Evolutionary conservation across 352 stramenopile species (phyloP).

Genomic region (Aphanomyces cochlioides): DNA sequence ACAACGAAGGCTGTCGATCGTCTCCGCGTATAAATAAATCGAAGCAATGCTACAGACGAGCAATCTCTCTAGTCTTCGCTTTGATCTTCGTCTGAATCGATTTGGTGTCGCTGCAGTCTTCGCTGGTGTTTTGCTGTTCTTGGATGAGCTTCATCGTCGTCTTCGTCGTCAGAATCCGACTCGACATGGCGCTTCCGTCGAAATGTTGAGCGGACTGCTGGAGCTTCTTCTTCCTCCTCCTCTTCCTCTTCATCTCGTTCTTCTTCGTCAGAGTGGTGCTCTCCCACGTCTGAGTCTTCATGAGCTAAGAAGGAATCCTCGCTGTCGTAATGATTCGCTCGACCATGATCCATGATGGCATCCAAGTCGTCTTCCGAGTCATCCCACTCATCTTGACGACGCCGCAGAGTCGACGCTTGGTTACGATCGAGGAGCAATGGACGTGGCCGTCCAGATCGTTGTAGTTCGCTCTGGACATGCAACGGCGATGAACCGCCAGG

Average conservation of each 20-base stretch:
- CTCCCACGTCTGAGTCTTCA: conserved; percentile 29
- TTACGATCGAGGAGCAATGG: conserved; percentile 37
- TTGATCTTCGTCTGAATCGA: too few relatives aligned
- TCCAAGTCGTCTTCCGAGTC: conserved; percentile 14
- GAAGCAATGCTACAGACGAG: not conserved
- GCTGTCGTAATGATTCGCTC: conserved; percentile 40
- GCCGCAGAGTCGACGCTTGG: conserved; percentile 29
- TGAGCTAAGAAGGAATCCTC: conserved; percentile 71
- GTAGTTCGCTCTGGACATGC: conserved; percentile 33
- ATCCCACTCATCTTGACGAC: conserved; percentile 31
- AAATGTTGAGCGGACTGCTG: not conserved
- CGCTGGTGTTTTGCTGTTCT: too few relatives aligned
- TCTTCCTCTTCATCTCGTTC: conserved; percentile 5
- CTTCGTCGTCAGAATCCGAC: not conserved
- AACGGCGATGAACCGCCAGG: not conserved
- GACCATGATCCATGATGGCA: conserved; percentile 19
- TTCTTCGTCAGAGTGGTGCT: conserved; percentile 9
- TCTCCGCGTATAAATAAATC: not conserved
- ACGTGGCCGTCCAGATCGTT: conserved; percentile 42
- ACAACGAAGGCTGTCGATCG: too few relatives aligned
- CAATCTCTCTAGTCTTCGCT: too few relatives aligned
- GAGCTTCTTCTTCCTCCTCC: conserved; percentile 22
- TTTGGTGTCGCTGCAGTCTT: too few relatives aligned
- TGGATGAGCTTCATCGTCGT: not conserved
- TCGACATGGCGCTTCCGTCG: not conserved